Percentiles rank a stretch among this genome's conserved stretches.
These are phyloP conservation scores for Hygrophila difformis DNA, from an alignment of 257 asterid species.

Conservation along the genomic window DNA sequence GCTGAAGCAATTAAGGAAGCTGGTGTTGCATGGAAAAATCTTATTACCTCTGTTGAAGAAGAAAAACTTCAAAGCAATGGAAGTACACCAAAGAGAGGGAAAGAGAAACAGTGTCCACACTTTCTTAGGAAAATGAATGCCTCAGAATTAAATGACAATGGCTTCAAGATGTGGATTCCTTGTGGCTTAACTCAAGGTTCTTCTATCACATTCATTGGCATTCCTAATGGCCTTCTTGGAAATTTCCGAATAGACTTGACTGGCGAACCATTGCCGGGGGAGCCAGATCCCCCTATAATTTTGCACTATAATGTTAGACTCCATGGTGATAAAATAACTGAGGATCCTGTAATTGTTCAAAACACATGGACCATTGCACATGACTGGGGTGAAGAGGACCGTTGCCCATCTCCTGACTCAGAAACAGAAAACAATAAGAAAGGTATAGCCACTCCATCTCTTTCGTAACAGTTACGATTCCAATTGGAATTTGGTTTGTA, in stretches of 20 bases:
- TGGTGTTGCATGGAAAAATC: conserved; percentile 67
- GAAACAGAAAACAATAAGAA: conserved; percentile 54
- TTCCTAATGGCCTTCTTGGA: conserved; percentile 92
- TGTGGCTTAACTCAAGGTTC: conserved; percentile 98
- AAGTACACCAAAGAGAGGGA: conserved; percentile 50
- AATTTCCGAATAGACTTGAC: conserved; percentile 75
- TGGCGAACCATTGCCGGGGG: conserved; percentile 94
- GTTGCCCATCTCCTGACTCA: conserved; percentile 64
- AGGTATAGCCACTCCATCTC: conserved; percentile 31
- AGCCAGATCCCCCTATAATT: conserved; percentile 93
- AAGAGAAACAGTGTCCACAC: conserved; percentile 95
- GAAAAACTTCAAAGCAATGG: conserved; percentile 60
- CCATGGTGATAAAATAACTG: conserved; percentile 83
- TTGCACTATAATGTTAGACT: conserved; percentile 91
- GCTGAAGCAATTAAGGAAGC: conserved; percentile 83
- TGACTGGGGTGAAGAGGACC: conserved; percentile 98
- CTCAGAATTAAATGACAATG: conserved; percentile 46
- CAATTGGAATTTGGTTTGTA: neutral
- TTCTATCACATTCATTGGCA: conserved; percentile 87
- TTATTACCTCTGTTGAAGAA: conserved; percentile 57
- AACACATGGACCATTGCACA: conserved; percentile 92
- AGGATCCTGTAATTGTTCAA: conserved; percentile 92
- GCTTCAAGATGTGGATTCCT: conserved; percentile 67
- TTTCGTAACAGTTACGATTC: neutral
- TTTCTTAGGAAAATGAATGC: conserved; percentile 80